Conservation (phyloP, 1,284 basidiomycete species). For the Moesziomyces parantarcticus region DNA sequence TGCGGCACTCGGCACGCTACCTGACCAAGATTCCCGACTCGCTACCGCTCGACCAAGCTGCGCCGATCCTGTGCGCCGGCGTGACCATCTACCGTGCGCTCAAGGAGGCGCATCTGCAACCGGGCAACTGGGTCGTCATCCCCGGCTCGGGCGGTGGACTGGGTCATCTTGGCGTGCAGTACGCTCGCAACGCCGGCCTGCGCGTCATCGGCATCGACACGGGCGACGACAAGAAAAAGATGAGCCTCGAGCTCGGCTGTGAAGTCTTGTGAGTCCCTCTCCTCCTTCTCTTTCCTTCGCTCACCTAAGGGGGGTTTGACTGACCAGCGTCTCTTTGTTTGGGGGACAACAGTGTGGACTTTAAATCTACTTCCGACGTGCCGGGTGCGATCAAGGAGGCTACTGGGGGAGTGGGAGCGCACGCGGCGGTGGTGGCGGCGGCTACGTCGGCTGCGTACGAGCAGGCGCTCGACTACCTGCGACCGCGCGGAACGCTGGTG, state of each 20-base stretch:
- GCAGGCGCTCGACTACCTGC: slow-evolving; percentile 73
- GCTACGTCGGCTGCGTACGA: slow-evolving; percentile 73
- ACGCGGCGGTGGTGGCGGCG: slow-evolving; percentile 71
- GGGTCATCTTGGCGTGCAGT: slow-evolving; percentile 69
- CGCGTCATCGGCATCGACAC: slow-evolving; percentile 83
- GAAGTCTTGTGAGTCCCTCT: slow-evolving; percentile 72
- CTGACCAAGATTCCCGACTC: slow-evolving; percentile 72
- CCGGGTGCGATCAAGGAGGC: slow-evolving; percentile 75
- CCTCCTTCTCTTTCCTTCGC: not conserved
- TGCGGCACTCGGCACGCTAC: slow-evolving; percentile 75
- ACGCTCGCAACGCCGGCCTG: slow-evolving; percentile 68
- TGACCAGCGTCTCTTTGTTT: not conserved
- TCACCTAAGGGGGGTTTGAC: no score
- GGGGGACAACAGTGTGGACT: slow-evolving; percentile 77
- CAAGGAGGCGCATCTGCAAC: slow-evolving; percentile 75
- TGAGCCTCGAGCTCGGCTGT: slow-evolving; percentile 79
- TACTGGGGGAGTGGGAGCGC: slow-evolving; percentile 77
- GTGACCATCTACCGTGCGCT: slow-evolving; percentile 86
- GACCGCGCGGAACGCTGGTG: slow-evolving; percentile 77
- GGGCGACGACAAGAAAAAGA: slow-evolving; percentile 78
- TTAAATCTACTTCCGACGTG: slow-evolving; percentile 73
- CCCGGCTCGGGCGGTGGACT: slow-evolving; percentile 78
- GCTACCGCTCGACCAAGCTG: slow-evolving; percentile 77
- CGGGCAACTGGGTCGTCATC: slow-evolving; percentile 83
- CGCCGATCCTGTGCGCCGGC: slow-evolving; percentile 81